Base-by-base conservation (phyloP, 2,329 filamentous ascomycete genomes). In the Fusarium redolens region DNA sequence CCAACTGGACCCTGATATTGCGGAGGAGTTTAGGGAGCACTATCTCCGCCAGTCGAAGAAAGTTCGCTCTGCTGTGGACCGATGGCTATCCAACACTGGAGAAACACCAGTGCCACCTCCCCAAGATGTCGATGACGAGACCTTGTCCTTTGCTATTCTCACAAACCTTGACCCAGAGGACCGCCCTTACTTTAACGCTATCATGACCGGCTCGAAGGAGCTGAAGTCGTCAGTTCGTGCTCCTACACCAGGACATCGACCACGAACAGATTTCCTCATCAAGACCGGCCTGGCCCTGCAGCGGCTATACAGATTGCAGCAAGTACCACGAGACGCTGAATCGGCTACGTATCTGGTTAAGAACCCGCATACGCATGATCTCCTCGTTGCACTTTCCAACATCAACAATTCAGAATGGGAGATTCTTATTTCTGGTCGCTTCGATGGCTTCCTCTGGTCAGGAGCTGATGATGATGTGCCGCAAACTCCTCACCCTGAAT, bases 351-450 rank as follows among this genome's bases (percentile, higher is more conserved):
- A 94, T 79, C 89, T 98, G 52, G 88, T 98, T 71, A 94, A 92
- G 80, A 92, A 98, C 80, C 91, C 92, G 0, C 86, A 89, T 17
- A 90, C 96, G 54, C 96, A 98, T 80, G 92, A 96, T 78, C 90
- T 97, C 37, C 89, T 98, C 6, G 91, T 94, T 44, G 97, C 96
- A 0, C 87, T 98, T 55, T 92, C 93, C 40, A 94, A 95, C 58
- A 96, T 98, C 75, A 96, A 92, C 79, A 89, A 91, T 51, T 93
- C 93, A n/a, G 96, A 98, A 82, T 98, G 96, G 96, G 96, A 98
- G 71, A 97, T 98, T 61, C 87, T 98, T 17, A 94, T 92, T 8
- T 98, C 96, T 0, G 96, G 96, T 33, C 92, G 96, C 33, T 98
- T 98, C 77, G 95, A 98, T 79, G 96, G 96, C 7, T 98, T 98